These are phyloP conservation scores for Acanthamoeba lenticulata DNA, from an alignment of 208 protist species.

Conservation along the genomic window DNA sequence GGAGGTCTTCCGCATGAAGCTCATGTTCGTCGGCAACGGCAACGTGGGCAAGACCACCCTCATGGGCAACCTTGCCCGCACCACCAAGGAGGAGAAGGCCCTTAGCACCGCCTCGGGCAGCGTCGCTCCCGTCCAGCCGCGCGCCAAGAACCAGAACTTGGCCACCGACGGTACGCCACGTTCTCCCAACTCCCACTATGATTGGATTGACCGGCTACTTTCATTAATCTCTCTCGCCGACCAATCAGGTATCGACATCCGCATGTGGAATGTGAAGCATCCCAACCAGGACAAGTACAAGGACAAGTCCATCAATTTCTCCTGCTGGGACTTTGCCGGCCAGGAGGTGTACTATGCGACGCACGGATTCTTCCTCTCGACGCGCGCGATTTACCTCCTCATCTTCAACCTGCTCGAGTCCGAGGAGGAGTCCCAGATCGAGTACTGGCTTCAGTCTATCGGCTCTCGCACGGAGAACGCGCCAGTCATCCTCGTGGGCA, in stretches of 20 bases:
- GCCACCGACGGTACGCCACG: conserved; percentile 49
- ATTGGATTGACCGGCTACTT: too few species aligned
- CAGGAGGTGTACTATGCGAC: conserved; percentile 72
- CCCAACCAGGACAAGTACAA: conserved; percentile 67
- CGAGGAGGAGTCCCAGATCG: conserved; percentile 58
- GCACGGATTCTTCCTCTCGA: conserved; percentile 66
- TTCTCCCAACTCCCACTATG: too few species aligned
- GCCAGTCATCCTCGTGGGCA: conserved; percentile 60
- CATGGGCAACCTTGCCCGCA: neutral
- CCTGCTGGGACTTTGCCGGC: conserved; percentile 70
- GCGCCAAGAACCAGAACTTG: conserved; percentile 36
- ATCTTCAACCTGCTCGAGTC: conserved; percentile 66
- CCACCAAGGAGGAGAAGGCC: conserved; percentile 18
- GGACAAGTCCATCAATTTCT: conserved; percentile 62
- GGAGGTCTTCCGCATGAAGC: conserved; percentile 53
- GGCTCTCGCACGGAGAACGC: conserved; percentile 30
- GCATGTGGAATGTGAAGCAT: conserved; percentile 64
- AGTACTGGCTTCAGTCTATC: conserved; percentile 69
- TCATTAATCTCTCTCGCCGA: too few species aligned
- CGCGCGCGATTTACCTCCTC: conserved; percentile 58
- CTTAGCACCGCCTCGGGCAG: neutral
- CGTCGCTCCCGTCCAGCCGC: neutral
- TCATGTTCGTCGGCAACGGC: conserved; percentile 70
- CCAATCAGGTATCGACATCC: conserved; percentile 46
- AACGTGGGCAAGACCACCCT: conserved; percentile 69